Evolutionary conservation across 768 basidiomycete species (phyloP).

Genomic region (Gelatoporia subvermispora): DNA sequence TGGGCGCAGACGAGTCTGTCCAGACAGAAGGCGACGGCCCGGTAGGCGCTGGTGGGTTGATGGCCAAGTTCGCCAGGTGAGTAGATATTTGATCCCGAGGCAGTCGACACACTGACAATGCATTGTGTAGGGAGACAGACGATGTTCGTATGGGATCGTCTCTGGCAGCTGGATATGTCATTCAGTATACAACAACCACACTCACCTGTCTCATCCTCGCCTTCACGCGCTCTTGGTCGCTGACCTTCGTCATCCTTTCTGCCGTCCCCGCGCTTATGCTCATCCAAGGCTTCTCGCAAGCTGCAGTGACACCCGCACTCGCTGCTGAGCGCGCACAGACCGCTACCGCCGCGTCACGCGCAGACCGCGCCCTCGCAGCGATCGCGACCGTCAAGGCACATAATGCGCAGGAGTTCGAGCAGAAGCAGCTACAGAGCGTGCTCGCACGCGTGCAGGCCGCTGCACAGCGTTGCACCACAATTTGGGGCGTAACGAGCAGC

Average conservation of each 20-base stretch:
- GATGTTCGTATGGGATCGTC: conserved; percentile 85
- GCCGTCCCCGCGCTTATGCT: conserved; percentile 79
- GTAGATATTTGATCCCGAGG: conserved; percentile 6
- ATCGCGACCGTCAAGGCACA: conserved; percentile 92
- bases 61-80: conserved; percentile 88
- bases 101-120: background rate
- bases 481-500: conserved; percentile 75
- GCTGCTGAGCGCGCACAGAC: conserved; percentile 60
- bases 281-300: conserved; percentile 73
- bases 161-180: conserved; percentile 66
- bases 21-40: conserved; percentile 41
- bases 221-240: conserved; percentile 70
- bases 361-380: conserved; percentile 70
- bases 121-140: conserved; percentile 76
- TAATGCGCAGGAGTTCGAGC: conserved; percentile 65
- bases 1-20: conserved; percentile 50
- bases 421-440: conserved; percentile 41
- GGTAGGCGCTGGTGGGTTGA: conserved; percentile 82
- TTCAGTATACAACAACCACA: conserved; percentile 80
- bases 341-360: conserved; percentile 67
- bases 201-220: conserved; percentile 78
- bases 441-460: conserved; percentile 40
- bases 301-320: conserved; percentile 62
- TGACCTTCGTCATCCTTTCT: conserved; percentile 90
- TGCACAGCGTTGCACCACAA: conserved; percentile 49